Percentiles rank a stretch among this genome's conserved stretches.
These are phyloP conservation scores for Alternaria hordeiaustralica DNA, from an alignment of 2,329 filamentous ascomycete genomes.

Conservation along the genomic window DNA sequence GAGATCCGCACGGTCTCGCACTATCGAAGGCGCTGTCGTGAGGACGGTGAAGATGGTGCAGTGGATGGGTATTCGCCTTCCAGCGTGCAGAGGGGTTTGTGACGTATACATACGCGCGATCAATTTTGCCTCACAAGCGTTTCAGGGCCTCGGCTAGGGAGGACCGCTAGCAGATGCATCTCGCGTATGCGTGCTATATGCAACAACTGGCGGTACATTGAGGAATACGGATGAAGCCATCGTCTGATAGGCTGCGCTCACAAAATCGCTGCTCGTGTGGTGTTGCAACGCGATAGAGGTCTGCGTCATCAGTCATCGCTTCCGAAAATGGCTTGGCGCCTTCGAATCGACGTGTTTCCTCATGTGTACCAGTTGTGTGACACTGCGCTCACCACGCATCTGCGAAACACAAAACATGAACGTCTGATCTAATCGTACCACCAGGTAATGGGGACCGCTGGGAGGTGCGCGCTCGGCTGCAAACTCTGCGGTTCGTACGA, in stretches of 20 bases:
- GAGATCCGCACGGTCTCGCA: not conserved
- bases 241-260: not conserved
- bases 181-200: not conserved
- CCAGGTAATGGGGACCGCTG: not conserved
- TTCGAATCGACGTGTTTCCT: not conserved
- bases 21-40: not conserved
- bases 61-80: constrained; percentile 11
- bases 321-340: constrained; percentile 2
- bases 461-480: constrained; percentile 6
- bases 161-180: constrained; percentile 1
- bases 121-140: constrained; percentile 34
- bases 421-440: constrained; percentile 7
- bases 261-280: not conserved
- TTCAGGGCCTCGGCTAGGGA: constrained; percentile 28
- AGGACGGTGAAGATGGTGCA: not conserved
- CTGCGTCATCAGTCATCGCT: not conserved
- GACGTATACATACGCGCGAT: constrained; percentile 28
- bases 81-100: constrained; percentile 13
- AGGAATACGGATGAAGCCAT: not conserved
- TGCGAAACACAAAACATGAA: not conserved
- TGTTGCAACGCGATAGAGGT: not conserved
- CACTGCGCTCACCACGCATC: not conserved
- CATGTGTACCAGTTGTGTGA: not conserved
- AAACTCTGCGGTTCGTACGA: constrained; percentile 4
- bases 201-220: not conserved